Evolutionary conservation across 192 early-diverging fungal genomes (phyloP).

Genomic region (Powellomyces hirtus): DNA sequence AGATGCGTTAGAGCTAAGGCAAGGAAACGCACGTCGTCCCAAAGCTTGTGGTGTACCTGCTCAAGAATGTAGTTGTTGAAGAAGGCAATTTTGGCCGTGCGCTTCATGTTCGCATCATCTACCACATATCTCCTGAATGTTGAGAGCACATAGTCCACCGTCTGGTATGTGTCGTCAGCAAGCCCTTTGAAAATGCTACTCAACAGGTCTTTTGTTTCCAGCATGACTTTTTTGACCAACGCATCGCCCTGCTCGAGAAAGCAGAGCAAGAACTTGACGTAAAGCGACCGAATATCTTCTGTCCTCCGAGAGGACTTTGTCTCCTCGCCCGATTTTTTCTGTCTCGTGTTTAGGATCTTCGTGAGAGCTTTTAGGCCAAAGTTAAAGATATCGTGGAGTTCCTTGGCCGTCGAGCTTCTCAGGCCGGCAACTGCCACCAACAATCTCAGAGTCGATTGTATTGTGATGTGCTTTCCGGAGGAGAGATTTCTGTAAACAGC

Average conservation of each 20-base stretch:
- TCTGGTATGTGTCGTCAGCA: constrained; percentile 60
- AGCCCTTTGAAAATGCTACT: constrained; percentile 68
- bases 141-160: constrained; percentile 57
- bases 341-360: constrained; percentile 5
- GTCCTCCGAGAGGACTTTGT: neutral
- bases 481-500: constrained; percentile 61
- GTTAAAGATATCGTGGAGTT: constrained; percentile 70
- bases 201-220: constrained; percentile 72
- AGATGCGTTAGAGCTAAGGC: neutral
- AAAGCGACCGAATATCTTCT: constrained; percentile 64
- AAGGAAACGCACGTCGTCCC: neutral
- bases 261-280: constrained; percentile 72
- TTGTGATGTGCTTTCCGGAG: constrained; percentile 53
- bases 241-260: constrained; percentile 73
- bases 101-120: constrained; percentile 58
- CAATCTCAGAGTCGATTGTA: constrained; percentile 62
- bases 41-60: constrained; percentile 42
- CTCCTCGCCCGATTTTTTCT: neutral
- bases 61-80: constrained; percentile 73
- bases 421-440: constrained; percentile 63
- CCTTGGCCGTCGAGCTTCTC: constrained; percentile 54
- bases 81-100: constrained; percentile 60
- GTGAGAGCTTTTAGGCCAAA: constrained; percentile 36
- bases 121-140: constrained; percentile 60
- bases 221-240: constrained; percentile 62